These are phyloP conservation scores for Xylaria flabelliformis DNA, from an alignment of 495 filamentous ascomycete genomes.

Conservation along the genomic window DNA sequence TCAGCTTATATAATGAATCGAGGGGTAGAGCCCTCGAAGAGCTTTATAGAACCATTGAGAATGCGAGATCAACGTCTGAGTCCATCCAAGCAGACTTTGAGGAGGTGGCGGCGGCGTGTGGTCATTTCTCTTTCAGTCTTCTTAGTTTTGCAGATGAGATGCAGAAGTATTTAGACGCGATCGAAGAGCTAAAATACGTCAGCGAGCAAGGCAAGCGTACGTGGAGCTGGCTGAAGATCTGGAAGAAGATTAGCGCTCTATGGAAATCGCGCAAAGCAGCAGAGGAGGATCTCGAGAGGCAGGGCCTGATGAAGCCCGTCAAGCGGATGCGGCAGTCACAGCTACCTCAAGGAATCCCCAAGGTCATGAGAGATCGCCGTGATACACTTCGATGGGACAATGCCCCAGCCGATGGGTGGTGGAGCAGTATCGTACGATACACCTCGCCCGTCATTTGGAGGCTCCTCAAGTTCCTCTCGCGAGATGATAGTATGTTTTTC, in stretches of 20 bases:
- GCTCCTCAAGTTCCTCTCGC: constrained; percentile 49
- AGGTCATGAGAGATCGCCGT: constrained; percentile 50
- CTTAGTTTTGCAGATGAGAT: constrained; percentile 90
- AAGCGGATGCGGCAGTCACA: constrained; percentile 49
- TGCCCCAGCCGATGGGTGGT: constrained; percentile 38
- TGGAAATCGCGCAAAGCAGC: constrained; percentile 32
- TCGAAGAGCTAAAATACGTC: constrained; percentile 81
- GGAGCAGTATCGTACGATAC: constrained; percentile 43
- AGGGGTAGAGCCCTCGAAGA: constrained; percentile 74
- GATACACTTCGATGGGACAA: constrained; percentile 52
- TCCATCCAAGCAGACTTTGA: constrained; percentile 92
- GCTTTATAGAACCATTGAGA: constrained; percentile 78
- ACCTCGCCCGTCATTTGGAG: constrained; percentile 48
- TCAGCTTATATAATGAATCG: constrained; percentile 76
- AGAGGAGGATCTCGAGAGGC: constrained; percentile 59
- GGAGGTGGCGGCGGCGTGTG: constrained; percentile 93
- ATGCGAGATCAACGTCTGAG: constrained; percentile 66
- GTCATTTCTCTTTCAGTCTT: constrained; percentile 90
- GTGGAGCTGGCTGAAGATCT: constrained; percentile 90
- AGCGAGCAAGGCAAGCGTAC: constrained; percentile 66
- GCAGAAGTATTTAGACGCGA: constrained; percentile 76
- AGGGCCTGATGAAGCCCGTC: constrained; percentile 46
- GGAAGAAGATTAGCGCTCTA: constrained; percentile 55
- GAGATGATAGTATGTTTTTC: constrained; percentile 57
- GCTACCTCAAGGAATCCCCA: constrained; percentile 55